A percentile compares a stretch with the other conserved stretches of the same genome.
Conservation (phyloP, 768 basidiomycete species). For the Trametes elegans region DNA sequence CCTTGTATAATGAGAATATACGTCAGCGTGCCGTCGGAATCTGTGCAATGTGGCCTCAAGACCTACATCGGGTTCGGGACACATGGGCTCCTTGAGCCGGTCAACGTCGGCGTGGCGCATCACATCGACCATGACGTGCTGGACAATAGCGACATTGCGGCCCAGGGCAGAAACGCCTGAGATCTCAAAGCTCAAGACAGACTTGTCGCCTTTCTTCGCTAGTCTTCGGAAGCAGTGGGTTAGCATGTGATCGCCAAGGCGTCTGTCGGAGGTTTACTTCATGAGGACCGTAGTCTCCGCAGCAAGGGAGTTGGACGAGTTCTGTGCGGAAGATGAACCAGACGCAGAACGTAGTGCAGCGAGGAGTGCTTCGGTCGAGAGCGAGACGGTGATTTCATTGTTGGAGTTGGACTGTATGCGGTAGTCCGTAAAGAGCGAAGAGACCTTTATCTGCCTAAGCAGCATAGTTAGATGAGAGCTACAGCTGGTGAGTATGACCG, state of each 20-base stretch:
- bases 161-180: constrained; percentile 62
- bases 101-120: constrained; percentile 73
- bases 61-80: constrained; percentile 82
- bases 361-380: constrained; percentile 72
- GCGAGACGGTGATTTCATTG: constrained; percentile 76
- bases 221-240: constrained; percentile 33
- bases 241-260: background rate
- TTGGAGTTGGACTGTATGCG: constrained; percentile 84
- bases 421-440: constrained; percentile 70
- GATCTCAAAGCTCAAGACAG: constrained; percentile 77
- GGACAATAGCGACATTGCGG: constrained; percentile 60
- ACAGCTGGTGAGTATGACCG: background rate
- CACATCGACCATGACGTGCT: constrained; percentile 83
- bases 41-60: background rate
- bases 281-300: constrained; percentile 66
- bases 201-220: constrained; percentile 81
- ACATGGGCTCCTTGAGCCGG: constrained; percentile 73
- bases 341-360: constrained; percentile 62
- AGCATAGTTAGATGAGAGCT: constrained; percentile 12
- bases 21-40: background rate
- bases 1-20: constrained; percentile 38
- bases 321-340: constrained; percentile 9
- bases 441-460: constrained; percentile 58
- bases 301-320: constrained; percentile 46
- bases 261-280: constrained; percentile 37